phyloP scores from a whole-genome alignment of 2,329 filamentous ascomycete species.

The Aspergillus latus region DNA sequence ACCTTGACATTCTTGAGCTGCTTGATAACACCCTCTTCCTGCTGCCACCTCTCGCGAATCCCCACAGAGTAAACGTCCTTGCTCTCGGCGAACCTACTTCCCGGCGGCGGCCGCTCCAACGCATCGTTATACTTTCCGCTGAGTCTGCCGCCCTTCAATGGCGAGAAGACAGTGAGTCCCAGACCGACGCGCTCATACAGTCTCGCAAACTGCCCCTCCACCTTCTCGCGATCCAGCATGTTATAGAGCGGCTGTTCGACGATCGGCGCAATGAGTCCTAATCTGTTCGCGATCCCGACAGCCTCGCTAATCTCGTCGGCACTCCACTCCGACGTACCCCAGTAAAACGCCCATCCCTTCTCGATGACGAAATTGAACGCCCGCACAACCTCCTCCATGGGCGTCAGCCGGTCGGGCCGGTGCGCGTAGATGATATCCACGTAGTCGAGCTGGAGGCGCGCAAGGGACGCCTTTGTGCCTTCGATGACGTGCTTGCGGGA shows the following conservation, averaged over 20 bases:
- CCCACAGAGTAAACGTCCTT: conserved; percentile 57
- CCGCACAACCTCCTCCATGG: conserved; percentile 70
- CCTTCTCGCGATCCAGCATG: conserved; percentile 60
- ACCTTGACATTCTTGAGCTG: conserved; percentile 55
- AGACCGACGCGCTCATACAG: conserved; percentile 62
- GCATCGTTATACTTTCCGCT: conserved; percentile 69
- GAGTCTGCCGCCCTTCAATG: conserved; percentile 61
- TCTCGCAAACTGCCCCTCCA: conserved; percentile 62
- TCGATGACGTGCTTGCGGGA: conserved; percentile 70
- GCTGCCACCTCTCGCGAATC: conserved; percentile 44
- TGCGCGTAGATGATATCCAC: conserved; percentile 73
- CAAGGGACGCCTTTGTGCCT: conserved; percentile 60
- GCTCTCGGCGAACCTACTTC: conserved; percentile 59
- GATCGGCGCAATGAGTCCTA: conserved; percentile 57
- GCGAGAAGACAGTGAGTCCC: conserved; percentile 65
- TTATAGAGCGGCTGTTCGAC: conserved; percentile 66
- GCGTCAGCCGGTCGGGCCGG: conserved; percentile 64
- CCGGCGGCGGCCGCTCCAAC: conserved; percentile 51
- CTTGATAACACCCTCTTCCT: conserved; percentile 52
- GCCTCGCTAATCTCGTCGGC: conserved; percentile 67
- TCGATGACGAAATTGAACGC: conserved; percentile 72
- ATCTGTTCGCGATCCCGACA: conserved; percentile 59
- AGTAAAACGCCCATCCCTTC: conserved; percentile 68
- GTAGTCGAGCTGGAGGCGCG: conserved; percentile 64
- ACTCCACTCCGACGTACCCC: conserved; percentile 69